These are phyloP conservation scores for Xylariaceae sp. DNA, from an alignment of 2,329 filamentous ascomycete species.

Conservation along the genomic window DNA sequence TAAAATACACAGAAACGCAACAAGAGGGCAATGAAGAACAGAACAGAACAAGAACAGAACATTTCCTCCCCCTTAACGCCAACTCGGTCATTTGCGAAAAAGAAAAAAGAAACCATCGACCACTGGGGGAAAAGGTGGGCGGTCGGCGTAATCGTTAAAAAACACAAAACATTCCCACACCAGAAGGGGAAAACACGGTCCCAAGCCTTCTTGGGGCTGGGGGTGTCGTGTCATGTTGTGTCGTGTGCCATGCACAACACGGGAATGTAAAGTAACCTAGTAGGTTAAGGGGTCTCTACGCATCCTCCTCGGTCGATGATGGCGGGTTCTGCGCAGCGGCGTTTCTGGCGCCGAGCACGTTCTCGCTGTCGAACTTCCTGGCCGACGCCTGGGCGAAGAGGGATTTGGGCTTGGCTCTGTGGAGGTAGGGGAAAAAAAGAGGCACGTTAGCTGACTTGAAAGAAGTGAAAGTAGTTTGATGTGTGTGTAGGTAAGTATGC, in stretches of 20 bases:
- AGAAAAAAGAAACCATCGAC: too few relatives aligned
- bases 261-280: conserved; percentile 1
- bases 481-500: neutral
- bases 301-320: conserved; percentile 3
- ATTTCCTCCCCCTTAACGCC: too few relatives aligned
- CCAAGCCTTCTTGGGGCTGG: too few relatives aligned
- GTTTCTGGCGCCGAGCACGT: conserved; percentile 34
- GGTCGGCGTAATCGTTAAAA: too few relatives aligned
- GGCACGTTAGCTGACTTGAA: neutral
- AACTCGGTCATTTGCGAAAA: too few relatives aligned
- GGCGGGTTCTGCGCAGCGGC: conserved; percentile 9
- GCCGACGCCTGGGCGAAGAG: conserved; percentile 60
- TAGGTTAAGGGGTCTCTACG: neutral
- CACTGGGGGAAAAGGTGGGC: conserved; percentile 3
- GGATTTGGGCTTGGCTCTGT: conserved; percentile 60
- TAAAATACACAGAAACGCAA: too few relatives aligned
- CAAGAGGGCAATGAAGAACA: too few relatives aligned
- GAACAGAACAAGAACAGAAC: too few relatives aligned
- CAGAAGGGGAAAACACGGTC: too few relatives aligned
- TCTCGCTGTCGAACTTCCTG: conserved; percentile 53
- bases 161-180: too few relatives aligned
- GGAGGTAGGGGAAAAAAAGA: neutral
- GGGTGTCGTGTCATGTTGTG: neutral
- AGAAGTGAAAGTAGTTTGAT: neutral
- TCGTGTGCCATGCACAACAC: too few relatives aligned